A percentile compares a stretch with the other conserved stretches of the same genome.
Conservation (phyloP, 805 yeast species). For the Metschnikowia santaceciliae region DNA sequence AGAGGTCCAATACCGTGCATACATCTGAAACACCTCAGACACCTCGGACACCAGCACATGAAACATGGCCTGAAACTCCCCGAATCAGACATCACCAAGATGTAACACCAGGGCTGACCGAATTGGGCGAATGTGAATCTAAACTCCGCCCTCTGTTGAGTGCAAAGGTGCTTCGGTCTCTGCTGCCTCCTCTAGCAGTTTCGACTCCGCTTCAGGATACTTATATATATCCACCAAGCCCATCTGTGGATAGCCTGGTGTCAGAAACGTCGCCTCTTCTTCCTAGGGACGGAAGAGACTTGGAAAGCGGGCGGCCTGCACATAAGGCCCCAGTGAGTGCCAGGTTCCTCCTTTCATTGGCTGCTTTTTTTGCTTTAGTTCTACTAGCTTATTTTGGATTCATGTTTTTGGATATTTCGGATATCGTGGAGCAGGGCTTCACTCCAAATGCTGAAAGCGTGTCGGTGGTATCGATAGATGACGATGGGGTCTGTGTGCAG, state of each 20-base stretch:
- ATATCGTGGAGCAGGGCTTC: conserved; percentile 19
- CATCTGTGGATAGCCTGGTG: neutral
- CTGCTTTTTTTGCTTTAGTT: neutral
- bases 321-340: neutral
- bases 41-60: neutral
- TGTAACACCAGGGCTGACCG: no score
- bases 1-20: no score
- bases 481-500: conserved; percentile 27
- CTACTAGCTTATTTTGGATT: neutral
- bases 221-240: neutral
- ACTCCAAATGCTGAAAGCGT: conserved; percentile 22
- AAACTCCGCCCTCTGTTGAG: neutral
- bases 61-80: neutral
- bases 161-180: neutral
- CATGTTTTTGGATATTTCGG: conserved; percentile 1
- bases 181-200: conserved; percentile 3
- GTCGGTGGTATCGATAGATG: conserved; percentile 19
- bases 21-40: neutral
- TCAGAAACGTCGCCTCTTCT: conserved; percentile 8
- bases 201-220: conserved; percentile 1
- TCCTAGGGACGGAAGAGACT: neutral
- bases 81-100: no score
- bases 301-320: conserved; percentile 3
- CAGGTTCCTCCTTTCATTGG: neutral
- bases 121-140: neutral